Conservation (phyloP, 192 early-diverging fungal species). For the Mortierella alpina region DNA sequence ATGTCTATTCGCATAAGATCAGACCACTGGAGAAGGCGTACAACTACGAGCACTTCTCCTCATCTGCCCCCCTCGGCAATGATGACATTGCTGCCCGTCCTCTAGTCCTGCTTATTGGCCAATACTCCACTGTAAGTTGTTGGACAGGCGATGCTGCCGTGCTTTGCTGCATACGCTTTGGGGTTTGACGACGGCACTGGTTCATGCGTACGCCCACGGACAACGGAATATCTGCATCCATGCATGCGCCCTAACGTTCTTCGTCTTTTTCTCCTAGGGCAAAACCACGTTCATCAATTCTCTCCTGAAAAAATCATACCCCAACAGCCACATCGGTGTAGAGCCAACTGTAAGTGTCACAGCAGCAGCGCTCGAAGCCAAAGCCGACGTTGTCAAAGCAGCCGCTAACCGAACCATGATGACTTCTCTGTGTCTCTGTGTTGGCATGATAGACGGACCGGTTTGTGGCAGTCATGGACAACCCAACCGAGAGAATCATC, state of each 20-base stretch:
- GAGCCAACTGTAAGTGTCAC: slow-evolving; percentile 68
- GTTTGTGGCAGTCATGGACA: slow-evolving; percentile 85
- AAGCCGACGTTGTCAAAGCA: too few species aligned
- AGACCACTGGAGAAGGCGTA: slow-evolving; percentile 75
- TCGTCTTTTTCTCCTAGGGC: slow-evolving; percentile 51
- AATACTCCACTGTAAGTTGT: slow-evolving; percentile 75
- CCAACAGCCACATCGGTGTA: slow-evolving; percentile 81
- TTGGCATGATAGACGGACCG: slow-evolving; percentile 70
- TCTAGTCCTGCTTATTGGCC: slow-evolving; percentile 84
- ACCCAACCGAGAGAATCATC: slow-evolving; percentile 77
- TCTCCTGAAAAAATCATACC: slow-evolving; percentile 79
- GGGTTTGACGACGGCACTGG: too few species aligned
- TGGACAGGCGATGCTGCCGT: neutral
- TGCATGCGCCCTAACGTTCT: neutral
- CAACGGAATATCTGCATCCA: neutral
- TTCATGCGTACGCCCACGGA: too few species aligned
- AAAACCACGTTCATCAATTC: slow-evolving; percentile 87
- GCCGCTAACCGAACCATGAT: too few species aligned
- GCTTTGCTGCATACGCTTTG: too few species aligned
- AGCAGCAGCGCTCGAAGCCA: too few species aligned
- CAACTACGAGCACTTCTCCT: slow-evolving; percentile 76
- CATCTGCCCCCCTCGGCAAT: slow-evolving; percentile 75
- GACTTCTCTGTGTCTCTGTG: neutral
- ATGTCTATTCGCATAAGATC: slow-evolving; percentile 76
- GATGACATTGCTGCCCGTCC: slow-evolving; percentile 87